Evolutionary conservation across 75 land plant genomes (phyloP).

Genomic region (Cunninghamia lanceolata): DNA sequence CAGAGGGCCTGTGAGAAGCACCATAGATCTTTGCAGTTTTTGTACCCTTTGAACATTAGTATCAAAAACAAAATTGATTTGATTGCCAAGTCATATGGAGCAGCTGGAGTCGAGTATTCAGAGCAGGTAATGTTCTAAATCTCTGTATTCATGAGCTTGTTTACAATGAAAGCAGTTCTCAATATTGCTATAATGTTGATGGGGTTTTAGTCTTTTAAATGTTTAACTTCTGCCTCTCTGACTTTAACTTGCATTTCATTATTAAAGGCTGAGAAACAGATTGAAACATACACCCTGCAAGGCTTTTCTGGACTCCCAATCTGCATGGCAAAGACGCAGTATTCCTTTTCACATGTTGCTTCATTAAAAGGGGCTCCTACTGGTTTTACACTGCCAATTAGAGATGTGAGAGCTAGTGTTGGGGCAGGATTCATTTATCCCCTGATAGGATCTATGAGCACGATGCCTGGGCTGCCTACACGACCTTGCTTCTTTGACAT

Average conservation of each 20-base stretch:
- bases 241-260: not conserved
- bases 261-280: constrained; percentile 89
- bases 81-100: constrained; percentile 95
- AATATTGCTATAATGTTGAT: constrained; percentile 2
- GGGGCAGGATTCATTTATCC: constrained; percentile 98
- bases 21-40: constrained; percentile 56
- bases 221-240: not conserved
- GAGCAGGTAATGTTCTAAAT: constrained; percentile 55
- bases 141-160: not conserved
- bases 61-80: constrained; percentile 92
- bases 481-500: constrained; percentile 97
- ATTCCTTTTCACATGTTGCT: constrained; percentile 85
- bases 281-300: constrained; percentile 84
- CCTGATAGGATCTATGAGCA: constrained; percentile 90
- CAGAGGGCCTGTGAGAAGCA: constrained; percentile 93
- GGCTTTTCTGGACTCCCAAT: constrained; percentile 88
- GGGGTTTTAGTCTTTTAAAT: not conserved
- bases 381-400: constrained; percentile 80
- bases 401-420: constrained; percentile 87
- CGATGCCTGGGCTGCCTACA: constrained; percentile 98
- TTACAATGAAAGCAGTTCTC: not conserved
- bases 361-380: constrained; percentile 83
- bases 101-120: constrained; percentile 87
- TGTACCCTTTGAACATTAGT: constrained; percentile 82
- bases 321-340: constrained; percentile 98